Evolutionary conservation across 805 yeast genomes (phyloP).

Genomic region (Phaffomyces thermotolerans): DNA sequence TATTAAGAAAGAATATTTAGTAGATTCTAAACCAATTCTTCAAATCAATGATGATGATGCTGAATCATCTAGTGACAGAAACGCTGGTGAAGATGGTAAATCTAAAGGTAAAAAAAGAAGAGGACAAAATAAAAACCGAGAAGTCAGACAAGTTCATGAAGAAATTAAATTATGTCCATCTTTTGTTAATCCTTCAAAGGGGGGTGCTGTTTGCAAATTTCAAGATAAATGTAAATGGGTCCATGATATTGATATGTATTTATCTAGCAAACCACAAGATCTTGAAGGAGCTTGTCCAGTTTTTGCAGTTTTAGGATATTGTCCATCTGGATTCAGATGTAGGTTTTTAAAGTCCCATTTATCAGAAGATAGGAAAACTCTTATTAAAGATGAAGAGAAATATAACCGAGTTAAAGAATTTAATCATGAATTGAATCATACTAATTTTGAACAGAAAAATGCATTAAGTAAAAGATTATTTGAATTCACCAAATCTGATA

Average conservation of each 20-base stretch:
- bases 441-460: slow-evolving; percentile 34
- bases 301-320: slow-evolving; percentile 69
- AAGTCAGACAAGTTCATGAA: slow-evolving; percentile 62
- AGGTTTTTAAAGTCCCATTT: slow-evolving; percentile 80
- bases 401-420: slow-evolving; percentile 27
- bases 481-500: slow-evolving; percentile 49
- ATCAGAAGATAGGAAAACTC: slow-evolving; percentile 31
- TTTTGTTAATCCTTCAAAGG: slow-evolving; percentile 46
- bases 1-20: slow-evolving; percentile 63
- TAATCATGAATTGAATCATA: slow-evolving; percentile 59
- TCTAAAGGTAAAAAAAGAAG: slow-evolving; percentile 40
- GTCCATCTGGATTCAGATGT: slow-evolving; percentile 91
- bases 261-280: slow-evolving; percentile 62
- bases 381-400: slow-evolving; percentile 38
- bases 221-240: slow-evolving; percentile 64
- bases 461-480: slow-evolving; percentile 44
- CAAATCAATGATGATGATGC: slow-evolving; percentile 40
- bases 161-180: slow-evolving; percentile 58
- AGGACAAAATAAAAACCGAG: slow-evolving; percentile 83
- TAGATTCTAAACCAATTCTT: slow-evolving; percentile 25
- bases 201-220: slow-evolving; percentile 42
- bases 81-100: slow-evolving; percentile 25
- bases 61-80: slow-evolving; percentile 34
- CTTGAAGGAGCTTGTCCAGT: slow-evolving; percentile 81
- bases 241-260: slow-evolving; percentile 65